These are phyloP conservation scores for Jatropha multifida DNA, from an alignment of 441 rosid genomes.

Conservation along the genomic window DNA sequence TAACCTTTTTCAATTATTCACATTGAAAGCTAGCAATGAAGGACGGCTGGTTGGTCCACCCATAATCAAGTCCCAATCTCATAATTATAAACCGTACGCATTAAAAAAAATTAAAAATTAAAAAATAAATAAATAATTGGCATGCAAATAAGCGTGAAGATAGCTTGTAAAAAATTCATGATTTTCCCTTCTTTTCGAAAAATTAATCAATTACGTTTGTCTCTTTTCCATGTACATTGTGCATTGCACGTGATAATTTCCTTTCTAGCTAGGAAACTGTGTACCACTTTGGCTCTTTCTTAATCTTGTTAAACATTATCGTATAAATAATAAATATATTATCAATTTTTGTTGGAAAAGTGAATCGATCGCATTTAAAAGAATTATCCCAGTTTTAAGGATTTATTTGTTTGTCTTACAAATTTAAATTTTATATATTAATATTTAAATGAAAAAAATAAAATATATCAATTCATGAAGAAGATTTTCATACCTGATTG, in stretches of 20 bases:
- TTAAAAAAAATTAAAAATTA: background rate
- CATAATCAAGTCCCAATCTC: constrained; percentile 22
- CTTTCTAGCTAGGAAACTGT: constrained; percentile 15
- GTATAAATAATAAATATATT: background rate
- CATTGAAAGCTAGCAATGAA: background rate
- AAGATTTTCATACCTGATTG: too few species aligned
- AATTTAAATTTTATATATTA: too few species aligned
- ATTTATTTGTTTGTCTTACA: constrained; percentile 27
- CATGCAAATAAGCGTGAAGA: constrained; percentile 11
- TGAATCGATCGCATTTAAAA: constrained; percentile 2
- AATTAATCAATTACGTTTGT: constrained; percentile 19
- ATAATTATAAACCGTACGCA: constrained; percentile 22
- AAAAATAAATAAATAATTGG: constrained; percentile 1
- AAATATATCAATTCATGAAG: too few species aligned
- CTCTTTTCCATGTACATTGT: constrained; percentile 37
- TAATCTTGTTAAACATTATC: background rate
- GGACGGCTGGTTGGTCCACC: constrained; percentile 15
- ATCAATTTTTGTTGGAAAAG: constrained; percentile 2
- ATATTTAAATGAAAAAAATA: too few species aligned
- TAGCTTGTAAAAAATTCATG: background rate
- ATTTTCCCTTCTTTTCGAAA: constrained; percentile 10
- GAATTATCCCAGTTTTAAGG: background rate
- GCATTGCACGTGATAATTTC: constrained; percentile 31
- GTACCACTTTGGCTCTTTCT: constrained; percentile 8
- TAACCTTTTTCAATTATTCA: background rate